Base-by-base conservation (phyloP, 1,139 yeast genomes). In the Debaryomycetaceae sp. region DNA sequence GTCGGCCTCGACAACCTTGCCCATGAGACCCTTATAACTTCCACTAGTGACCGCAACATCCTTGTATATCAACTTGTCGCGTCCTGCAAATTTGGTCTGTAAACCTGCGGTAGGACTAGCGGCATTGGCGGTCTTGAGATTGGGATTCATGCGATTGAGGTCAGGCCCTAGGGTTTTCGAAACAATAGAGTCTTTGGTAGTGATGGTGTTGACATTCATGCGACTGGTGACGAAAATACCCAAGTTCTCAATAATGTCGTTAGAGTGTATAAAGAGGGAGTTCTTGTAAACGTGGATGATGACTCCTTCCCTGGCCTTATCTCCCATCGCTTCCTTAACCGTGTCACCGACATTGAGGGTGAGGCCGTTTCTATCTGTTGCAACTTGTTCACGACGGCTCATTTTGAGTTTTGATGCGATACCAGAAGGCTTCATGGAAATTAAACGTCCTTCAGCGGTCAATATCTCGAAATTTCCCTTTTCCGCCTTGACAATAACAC, bases 11-110 rank as follows among this genome's bases (percentile, higher is more conserved):
- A 82, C 81, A 25, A 92, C 86, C 41, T 83, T 81, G 49, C 98
- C 99, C 62, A 80, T 77, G 42, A 86, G 73, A 25, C 98, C 97
- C 58, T 90, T 92, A 55, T 87, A 85, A 38, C 87, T 87, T 5
- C 97, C 95, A 43, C 81, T 76, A 21, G 83, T 76, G 28, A 92
- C 81, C 36, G 87, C 75, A 19, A 90, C 95, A 34, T 82, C 80
- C 48, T 83, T 85, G 40, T 83, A 81, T 24, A 87, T 47, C 24
- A 90, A 73, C 30, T 74, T 72, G 51, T 86, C 96, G 44, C 90
- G 76, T 15, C 92, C 95, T 32, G 77, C 75, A 30, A 57, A 65
- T 38, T 66, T 60, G 24, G 73, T 58, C 19, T 60, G 61, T 15
- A 77, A 62, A 4, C 81, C 77, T 11, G 80, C 71, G n/a, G 69